Percentiles rank a stretch among this genome's conserved stretches.
phyloP scores from a whole-genome alignment of 2,329 filamentous ascomycete genomes.

The Aspergillus bombycis region DNA sequence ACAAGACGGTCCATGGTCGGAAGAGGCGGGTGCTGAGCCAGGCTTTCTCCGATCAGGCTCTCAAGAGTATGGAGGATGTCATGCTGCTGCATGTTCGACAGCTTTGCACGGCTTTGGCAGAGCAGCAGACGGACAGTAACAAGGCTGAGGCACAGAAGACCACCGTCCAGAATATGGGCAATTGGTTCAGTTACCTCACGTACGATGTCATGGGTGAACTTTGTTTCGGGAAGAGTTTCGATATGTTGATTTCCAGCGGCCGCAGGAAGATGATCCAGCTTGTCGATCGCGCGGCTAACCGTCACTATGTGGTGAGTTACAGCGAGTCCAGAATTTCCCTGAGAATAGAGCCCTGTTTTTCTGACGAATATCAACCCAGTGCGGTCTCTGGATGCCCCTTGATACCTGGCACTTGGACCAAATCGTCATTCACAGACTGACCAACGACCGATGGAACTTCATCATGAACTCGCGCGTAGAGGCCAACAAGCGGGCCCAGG shows the following conservation, averaged over 20 bases:
- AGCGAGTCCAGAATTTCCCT: background rate
- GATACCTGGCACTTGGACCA: slow-evolving; percentile 69
- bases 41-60: slow-evolving; percentile 68
- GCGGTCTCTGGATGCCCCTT: slow-evolving; percentile 71
- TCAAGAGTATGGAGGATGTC: slow-evolving; percentile 70
- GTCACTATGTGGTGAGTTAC: slow-evolving; percentile 66
- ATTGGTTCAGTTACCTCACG: slow-evolving; percentile 49
- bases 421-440: slow-evolving; percentile 68
- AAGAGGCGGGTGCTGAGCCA: slow-evolving; percentile 73
- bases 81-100: slow-evolving; percentile 68
- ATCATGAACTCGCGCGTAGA: slow-evolving; percentile 72
- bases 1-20: slow-evolving; percentile 69
- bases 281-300: slow-evolving; percentile 68
- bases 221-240: slow-evolving; percentile 56
- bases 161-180: slow-evolving; percentile 37
- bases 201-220: slow-evolving; percentile 57
- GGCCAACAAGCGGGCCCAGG: slow-evolving; percentile 66
- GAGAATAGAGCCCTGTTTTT: background rate
- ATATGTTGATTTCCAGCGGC: slow-evolving; percentile 49
- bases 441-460: slow-evolving; percentile 68
- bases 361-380: slow-evolving; percentile 46
- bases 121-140: slow-evolving; percentile 20
- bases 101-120: slow-evolving; percentile 55
- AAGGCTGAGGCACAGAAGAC: slow-evolving; percentile 23
- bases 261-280: slow-evolving; percentile 68